Base-by-base conservation (phyloP, 805 yeast genomes). In the Wickerhamomyces bisporus region DNA sequence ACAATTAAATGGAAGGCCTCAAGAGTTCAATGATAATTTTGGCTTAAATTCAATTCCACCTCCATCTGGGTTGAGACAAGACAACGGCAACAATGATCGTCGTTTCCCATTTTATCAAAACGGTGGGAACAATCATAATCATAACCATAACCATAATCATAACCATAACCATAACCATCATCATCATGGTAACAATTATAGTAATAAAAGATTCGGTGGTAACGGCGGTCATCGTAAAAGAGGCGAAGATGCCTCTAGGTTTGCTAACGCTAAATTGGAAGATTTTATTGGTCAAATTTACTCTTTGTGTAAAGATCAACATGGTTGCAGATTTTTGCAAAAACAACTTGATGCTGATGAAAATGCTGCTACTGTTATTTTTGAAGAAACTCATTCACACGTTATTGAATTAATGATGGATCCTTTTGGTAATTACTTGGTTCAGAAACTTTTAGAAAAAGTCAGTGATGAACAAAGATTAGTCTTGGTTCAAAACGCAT, bases 341-440 rank as follows among this genome's bases (percentile, higher is more conserved):
- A 77, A 83, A 45, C 95, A 88, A 58, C 69, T 93, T 48, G 95
- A 87, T 50, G 58, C 70, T 32, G 73, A 75, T 10, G 61, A 66
- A n/a, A 64, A 70, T 34, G 86, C 84, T 12, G 82, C 89, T 8
- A 73, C 82, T 23, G 65, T 79, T 55, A 86, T 93, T 34, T 89
- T 87, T 62, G 77, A 77, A 40, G 96, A 93, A 58, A 84, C 87
- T 31, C 75, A 78, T 47, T 65, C 73, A 26, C 81, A 86, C 49
- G 81, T 87, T 40, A 81, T 86, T 38, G 95, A 87, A 58, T 69
- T 93, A 45, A 91, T 93, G 98, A 75, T 70, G 40, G 96, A 89
- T 60, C 96, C 98, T 6, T 93, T 93, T 66, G 98, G 98, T n/a
- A 93, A 93, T 60, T 93, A 93, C 53, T 68, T 93, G 54, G 77